Evolutionary conservation across 2,329 filamentous ascomycete species (phyloP), one percentile per base, ranked within the genome.

Genomic region (Fusarium illudens): DNA sequence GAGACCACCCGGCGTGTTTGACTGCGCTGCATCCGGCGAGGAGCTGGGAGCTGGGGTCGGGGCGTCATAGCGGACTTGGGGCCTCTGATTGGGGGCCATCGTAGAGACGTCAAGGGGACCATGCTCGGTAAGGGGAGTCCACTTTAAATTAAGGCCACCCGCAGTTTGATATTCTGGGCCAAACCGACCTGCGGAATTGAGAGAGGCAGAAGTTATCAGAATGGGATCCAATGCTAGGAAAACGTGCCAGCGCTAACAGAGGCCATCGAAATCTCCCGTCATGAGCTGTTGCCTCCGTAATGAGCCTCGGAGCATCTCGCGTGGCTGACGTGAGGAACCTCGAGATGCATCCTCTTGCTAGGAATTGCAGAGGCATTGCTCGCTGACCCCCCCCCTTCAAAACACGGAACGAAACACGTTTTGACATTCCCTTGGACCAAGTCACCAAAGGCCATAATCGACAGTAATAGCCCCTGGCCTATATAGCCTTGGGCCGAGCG

Each of bases 61-160:
- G 32, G 30, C 57, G 42, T 60, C 60, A 59, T 50, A 51, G 54
- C 55, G 62, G 58, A 32, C 39, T 42, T 56, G 36, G 44, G 15
- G 36, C 53, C 46, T 58, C 52, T 73, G 63, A 73, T 73, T 73
- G 71, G 71, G 55, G 63, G 56, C 60, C 33, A 19, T 58, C 37
- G 51, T 59, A 25, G 50, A 49, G 50, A 27, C 44, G 60, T 64
- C 63, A 63, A 48, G 59, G 63, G 52, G 25, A 55, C 66, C 71
- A 58, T 72, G 57, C 59, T 44, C 49, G n/a, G 25, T 36, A 46
- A 42, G 20, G 37, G 30, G 50, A 65, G 25, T 32, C 64, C 71
- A 71, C 62, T 65, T 67, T 53, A 62, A 51, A 68, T 67, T 37
- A 63, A 69, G 67, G 62, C 62, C 62, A 63, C 62, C 63, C 54